A percentile compares a stretch with the other conserved stretches of the same genome.
Conservation (phyloP, 2,329 filamentous ascomycete species). For the Alternaria arborescens region DNA sequence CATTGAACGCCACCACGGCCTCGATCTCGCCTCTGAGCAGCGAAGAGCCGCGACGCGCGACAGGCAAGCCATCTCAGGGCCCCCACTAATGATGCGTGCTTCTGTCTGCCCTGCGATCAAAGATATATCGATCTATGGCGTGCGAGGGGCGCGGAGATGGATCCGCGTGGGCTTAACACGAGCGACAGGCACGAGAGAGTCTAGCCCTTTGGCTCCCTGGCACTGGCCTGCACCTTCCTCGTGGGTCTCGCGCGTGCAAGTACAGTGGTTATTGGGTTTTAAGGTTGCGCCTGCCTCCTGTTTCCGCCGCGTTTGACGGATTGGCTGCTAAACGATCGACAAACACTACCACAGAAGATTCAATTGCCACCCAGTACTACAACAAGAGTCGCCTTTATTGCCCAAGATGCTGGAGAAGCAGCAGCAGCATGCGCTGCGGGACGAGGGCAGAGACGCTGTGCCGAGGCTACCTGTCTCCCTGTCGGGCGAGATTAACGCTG, state of each 20-base stretch:
- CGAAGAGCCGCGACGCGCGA: slow-evolving; percentile 1
- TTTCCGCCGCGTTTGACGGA: slow-evolving; percentile 10
- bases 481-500: slow-evolving; percentile 54
- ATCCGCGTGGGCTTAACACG: slow-evolving; percentile 20
- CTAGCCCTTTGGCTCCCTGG: slow-evolving; percentile 2
- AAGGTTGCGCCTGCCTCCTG: slow-evolving; percentile 8
- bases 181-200: slow-evolving; percentile 4
- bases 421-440: slow-evolving; percentile 6
- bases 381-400: neutral
- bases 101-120: neutral
- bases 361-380: neutral
- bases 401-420: slow-evolving; percentile 21
- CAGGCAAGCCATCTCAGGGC: neutral
- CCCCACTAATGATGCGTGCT: slow-evolving; percentile 10
- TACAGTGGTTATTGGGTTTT: slow-evolving; percentile 2
- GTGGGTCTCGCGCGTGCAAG: slow-evolving; percentile 21
- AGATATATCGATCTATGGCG: neutral
- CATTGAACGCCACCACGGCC: slow-evolving; percentile 18
- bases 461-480: slow-evolving; percentile 35
- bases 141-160: neutral
- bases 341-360: neutral
- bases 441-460: slow-evolving; percentile 9
- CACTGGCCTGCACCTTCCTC: slow-evolving; percentile 12
- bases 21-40: slow-evolving; percentile 3
- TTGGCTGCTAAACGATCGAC: slow-evolving; percentile 3